A percentile compares a stretch with the other conserved stretches of the same genome.
Conservation (phyloP, 2,329 filamentous ascomycete species). For the Zymoseptoria crescenta region DNA sequence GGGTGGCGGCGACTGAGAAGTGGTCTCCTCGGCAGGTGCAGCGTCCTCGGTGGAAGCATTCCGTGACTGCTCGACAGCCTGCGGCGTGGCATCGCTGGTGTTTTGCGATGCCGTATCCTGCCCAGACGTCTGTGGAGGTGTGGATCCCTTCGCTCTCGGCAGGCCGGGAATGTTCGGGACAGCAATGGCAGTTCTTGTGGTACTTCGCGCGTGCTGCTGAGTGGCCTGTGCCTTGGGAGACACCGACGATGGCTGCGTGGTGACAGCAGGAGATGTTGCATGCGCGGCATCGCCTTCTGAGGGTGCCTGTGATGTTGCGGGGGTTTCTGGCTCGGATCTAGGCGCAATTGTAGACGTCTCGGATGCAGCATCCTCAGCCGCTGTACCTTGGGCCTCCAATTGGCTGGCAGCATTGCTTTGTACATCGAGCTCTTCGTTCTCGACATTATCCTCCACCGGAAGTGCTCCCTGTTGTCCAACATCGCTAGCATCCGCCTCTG, state of each 20-base stretch:
- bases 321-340: conserved; percentile 46
- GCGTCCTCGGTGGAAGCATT: background rate
- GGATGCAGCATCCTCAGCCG: conserved; percentile 29
- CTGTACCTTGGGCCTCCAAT: conserved; percentile 6
- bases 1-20: conserved; percentile 29
- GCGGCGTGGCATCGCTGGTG: conserved; percentile 8
- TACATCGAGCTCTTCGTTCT: conserved; percentile 3
- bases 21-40: conserved; percentile 14
- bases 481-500: conserved; percentile 1
- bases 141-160: conserved; percentile 35
- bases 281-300: conserved; percentile 45
- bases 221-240: conserved; percentile 27
- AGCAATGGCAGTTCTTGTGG: conserved; percentile 38
- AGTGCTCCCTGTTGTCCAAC: conserved; percentile 13
- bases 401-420: conserved; percentile 16
- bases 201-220: conserved; percentile 29
- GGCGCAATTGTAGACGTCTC: conserved; percentile 39
- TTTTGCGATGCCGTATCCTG: conserved; percentile 19
- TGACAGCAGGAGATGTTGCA: conserved; percentile 43
- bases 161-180: conserved; percentile 47
- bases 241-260: conserved; percentile 27
- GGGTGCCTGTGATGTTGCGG: conserved; percentile 50
- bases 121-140: conserved; percentile 29
- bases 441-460: conserved; percentile 32
- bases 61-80: conserved; percentile 5